phyloP scores from a whole-genome alignment of 1,139 yeast species.

The Zygoascus meyerae region DNA sequence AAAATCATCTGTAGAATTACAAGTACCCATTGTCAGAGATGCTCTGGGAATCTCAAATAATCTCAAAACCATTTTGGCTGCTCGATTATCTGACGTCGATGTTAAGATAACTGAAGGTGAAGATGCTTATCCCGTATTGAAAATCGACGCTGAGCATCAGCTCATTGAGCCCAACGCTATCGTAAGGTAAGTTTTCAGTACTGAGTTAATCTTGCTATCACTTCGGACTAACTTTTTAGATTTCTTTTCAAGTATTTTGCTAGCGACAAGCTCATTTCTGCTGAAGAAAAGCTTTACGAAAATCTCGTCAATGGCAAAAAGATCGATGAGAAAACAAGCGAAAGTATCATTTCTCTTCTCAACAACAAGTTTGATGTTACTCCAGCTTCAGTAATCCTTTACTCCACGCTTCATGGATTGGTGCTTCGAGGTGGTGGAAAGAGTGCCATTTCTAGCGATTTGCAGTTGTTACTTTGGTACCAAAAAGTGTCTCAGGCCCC shows the following conservation, averaged over 20 bases:
- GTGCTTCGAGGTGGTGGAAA: slow-evolving; percentile 28
- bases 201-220: too few species aligned
- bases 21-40: slow-evolving; percentile 20
- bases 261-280: slow-evolving; percentile 19
- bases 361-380: slow-evolving; percentile 15
- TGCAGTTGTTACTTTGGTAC: slow-evolving; percentile 31
- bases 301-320: slow-evolving; percentile 25
- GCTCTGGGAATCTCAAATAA: slow-evolving; percentile 21
- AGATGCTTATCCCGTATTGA: slow-evolving; percentile 8
- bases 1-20: slow-evolving; percentile 13
- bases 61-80: slow-evolving; percentile 23
- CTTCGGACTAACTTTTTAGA: slow-evolving; percentile 24
- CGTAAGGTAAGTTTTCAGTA: slow-evolving; percentile 52
- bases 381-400: slow-evolving; percentile 26
- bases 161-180: slow-evolving; percentile 79
- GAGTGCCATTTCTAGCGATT: slow-evolving; percentile 29
- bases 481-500: slow-evolving; percentile 25
- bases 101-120: slow-evolving; percentile 7
- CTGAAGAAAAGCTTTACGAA: slow-evolving; percentile 26
- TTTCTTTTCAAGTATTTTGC: slow-evolving; percentile 29
- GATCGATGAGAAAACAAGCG: slow-evolving; percentile 21
- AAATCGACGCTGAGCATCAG: slow-evolving; percentile 16
- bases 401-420: slow-evolving; percentile 30
- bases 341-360: slow-evolving; percentile 14
- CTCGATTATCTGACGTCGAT: slow-evolving; percentile 15